phyloP scores from a whole-genome alignment of 2,329 filamentous ascomycete species.

The Aspergillus sp. region DNA sequence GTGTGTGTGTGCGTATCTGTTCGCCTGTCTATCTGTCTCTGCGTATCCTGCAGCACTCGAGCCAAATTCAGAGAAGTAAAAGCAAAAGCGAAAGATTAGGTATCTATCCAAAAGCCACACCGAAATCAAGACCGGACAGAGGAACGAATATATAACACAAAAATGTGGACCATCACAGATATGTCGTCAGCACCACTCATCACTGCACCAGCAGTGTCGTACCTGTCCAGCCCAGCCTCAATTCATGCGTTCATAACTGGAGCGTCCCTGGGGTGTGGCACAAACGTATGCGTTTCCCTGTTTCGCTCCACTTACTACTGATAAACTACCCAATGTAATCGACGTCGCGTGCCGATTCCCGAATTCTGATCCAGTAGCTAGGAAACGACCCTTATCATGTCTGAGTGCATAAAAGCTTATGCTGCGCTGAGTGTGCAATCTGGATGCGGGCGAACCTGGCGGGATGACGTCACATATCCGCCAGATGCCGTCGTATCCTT shows the following conservation, averaged over 20 bases:
- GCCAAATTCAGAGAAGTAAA: too few species aligned
- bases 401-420: not conserved
- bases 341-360: not conserved
- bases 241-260: not conserved
- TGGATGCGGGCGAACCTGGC: not conserved
- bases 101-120: not conserved
- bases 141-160: not conserved
- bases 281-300: not conserved
- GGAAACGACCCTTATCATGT: not conserved
- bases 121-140: not conserved
- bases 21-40: not conserved
- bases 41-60: not conserved
- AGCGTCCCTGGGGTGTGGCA: not conserved
- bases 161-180: not conserved
- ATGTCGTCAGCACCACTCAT: slow-evolving; percentile 3
- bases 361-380: not conserved
- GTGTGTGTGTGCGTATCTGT: not conserved
- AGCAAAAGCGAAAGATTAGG: not conserved
- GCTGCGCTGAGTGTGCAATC: not conserved
- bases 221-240: not conserved
- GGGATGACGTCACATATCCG: not conserved
- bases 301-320: not conserved
- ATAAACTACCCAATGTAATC: not conserved
- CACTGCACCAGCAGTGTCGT: not conserved
- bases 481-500: not conserved